Base-by-base conservation (phyloP, 2,329 filamentous ascomycete genomes). In the Colletotrichum viniferum region DNA sequence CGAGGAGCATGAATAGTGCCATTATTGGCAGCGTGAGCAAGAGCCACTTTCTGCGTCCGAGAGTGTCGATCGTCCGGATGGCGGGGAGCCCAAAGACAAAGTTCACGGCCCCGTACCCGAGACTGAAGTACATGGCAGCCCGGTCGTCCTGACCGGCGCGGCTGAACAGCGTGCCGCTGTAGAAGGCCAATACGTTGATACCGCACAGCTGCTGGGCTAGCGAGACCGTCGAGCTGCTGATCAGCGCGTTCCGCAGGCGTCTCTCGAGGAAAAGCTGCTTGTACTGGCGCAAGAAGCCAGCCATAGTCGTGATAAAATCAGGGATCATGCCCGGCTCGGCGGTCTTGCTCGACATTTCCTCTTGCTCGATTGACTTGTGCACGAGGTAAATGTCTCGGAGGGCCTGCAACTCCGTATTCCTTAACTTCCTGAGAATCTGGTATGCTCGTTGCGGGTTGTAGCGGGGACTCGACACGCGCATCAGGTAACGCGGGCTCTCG, bases 151-250 rank as follows among this genome's bases (percentile, higher is more conserved):
- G 69, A n/a, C 80, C 78, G n/a, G 77, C 73, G n/a, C 77, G 60
- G 36, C 67, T 81, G 34, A 79, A 80, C 8, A 81, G 76, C 7
- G 76, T 81, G 38, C 79, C 79, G 1, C 85, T 87, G 76, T 88
- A 88, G 66, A 88, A 88, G 0, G 86, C 86, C 5, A 87, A 80
- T 0, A 88, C 81, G 21, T 86, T 87, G 71, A 85, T 80, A 13
- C 82, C 82, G 52, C 82, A 83, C 5, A 84, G 77, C 67, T 84
- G 83, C 73, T 84, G 78, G 2, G 81, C 80, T 6, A 84, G 68
- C 10, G 80, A 80, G 18, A 84, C 81, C 0, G 81, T 83, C 4
- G 80, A 82, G 4, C 80, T 79, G 14, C 79, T 84, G 12, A 83
- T 79, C 4, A 83, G 24, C 0, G 82, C 81, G 56, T 83, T 84